These are phyloP conservation scores for Aspergillus arachidicola DNA, from an alignment of 2,329 filamentous ascomycete genomes.

Conservation along the genomic window DNA sequence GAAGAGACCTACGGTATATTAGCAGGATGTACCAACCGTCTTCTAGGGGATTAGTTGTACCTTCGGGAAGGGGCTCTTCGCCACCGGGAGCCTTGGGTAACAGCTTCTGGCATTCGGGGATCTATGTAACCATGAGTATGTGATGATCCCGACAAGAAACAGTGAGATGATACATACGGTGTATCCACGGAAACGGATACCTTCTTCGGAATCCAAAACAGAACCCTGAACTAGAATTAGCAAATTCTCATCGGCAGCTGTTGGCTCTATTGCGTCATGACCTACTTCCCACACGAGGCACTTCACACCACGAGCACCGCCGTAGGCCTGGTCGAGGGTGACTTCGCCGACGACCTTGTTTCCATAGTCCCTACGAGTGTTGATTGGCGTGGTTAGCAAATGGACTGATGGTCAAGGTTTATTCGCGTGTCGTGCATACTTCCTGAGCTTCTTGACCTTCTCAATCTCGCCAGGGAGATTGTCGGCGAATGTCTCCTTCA, in stretches of 20 bases:
- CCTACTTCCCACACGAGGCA: slow-evolving; percentile 90
- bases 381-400: slow-evolving; percentile 23
- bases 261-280: not conserved
- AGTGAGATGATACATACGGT: slow-evolving; percentile 57
- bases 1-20: slow-evolving; percentile 74
- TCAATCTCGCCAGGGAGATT: slow-evolving; percentile 95
- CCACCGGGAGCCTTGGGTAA: slow-evolving; percentile 97
- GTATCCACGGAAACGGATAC: slow-evolving; percentile 98
- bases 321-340: slow-evolving; percentile 98
- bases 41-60: slow-evolving; percentile 43
- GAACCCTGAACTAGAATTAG: slow-evolving; percentile 61
- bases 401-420: not conserved
- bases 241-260: slow-evolving; percentile 1
- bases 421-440: slow-evolving; percentile 60
- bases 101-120: slow-evolving; percentile 96
- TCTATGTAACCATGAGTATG: slow-evolving; percentile 51
- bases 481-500: slow-evolving; percentile 98
- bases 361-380: slow-evolving; percentile 75
- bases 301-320: slow-evolving; percentile 98
- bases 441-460: slow-evolving; percentile 97
- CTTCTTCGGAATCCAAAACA: slow-evolving; percentile 96
- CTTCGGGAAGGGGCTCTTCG: slow-evolving; percentile 95
- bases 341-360: slow-evolving; percentile 96
- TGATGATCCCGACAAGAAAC: not conserved
- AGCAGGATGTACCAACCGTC: slow-evolving; percentile 5